These are phyloP conservation scores for Tolypocladium paradoxum DNA, from an alignment of 2,329 filamentous ascomycete species.

Conservation along the genomic window DNA sequence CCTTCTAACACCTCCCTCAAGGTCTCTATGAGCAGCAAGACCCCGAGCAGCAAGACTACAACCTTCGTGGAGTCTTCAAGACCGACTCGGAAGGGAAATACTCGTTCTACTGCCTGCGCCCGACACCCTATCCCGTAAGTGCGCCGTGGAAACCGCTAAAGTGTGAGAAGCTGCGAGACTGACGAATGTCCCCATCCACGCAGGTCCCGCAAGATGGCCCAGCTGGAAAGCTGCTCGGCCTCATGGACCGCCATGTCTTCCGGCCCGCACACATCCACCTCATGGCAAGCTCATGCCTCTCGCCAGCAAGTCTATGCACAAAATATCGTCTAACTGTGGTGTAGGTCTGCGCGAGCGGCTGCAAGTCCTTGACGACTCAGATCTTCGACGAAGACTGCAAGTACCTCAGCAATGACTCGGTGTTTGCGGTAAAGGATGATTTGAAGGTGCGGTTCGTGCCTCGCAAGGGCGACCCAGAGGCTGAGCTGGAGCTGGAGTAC, in stretches of 20 bases:
- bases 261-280: conserved; percentile 52
- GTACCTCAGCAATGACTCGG: conserved; percentile 43
- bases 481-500: conserved; percentile 48
- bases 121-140: conserved; percentile 41
- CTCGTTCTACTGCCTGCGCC: conserved; percentile 48
- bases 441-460: conserved; percentile 31
- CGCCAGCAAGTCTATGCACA: background rate
- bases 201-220: conserved; percentile 38
- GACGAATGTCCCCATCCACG: background rate
- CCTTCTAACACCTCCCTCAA: conserved; percentile 2
- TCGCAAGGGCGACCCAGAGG: conserved; percentile 29
- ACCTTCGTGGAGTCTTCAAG: conserved; percentile 61
- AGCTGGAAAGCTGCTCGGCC: conserved; percentile 36
- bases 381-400: conserved; percentile 61
- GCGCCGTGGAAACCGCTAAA: background rate
- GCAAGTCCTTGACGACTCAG: conserved; percentile 60
- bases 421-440: conserved; percentile 44
- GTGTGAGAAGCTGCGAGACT: background rate
- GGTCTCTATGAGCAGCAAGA: conserved; percentile 64
- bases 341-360: conserved; percentile 38
- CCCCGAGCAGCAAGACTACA: conserved; percentile 56
- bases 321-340: background rate
- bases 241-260: conserved; percentile 45
- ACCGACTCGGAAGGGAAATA: conserved; percentile 57
- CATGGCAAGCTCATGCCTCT: conserved; percentile 24